Evolutionary conservation across 2,329 filamentous ascomycete species (phyloP), one percentile per base, ranked within the genome.

Genomic region (Aspergillus nomiae): DNA sequence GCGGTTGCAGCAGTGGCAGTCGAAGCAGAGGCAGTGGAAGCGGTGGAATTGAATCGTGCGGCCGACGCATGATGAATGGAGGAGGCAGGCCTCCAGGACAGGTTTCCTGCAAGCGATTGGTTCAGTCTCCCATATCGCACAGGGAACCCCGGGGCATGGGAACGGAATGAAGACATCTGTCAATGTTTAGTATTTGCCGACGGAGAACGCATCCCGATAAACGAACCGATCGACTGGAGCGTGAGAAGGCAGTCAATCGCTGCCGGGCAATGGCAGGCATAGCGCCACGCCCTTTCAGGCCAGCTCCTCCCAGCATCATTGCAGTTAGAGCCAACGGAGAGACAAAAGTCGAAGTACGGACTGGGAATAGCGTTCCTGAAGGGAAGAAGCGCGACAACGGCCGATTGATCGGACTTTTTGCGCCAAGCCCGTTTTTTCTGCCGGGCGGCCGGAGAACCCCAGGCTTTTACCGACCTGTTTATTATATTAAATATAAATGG

Each of bases 261-360:
- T 73, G 71, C 61, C 70, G 74, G 58, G 70, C 68, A 63, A 74
- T 59, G 51, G 77, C 78, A 67, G 82, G 74, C 67, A 80, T 77
- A 59, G 80, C 79, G 71, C 76, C 75, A 63, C 81, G 78, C 76
- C 79, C 82, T 65, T 81, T 77, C 60, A 87, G 70, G 68, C 84
- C 83, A 81, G 82, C 82, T 68, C 83, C 83, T 72, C 83, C 82
- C 73, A 88, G 78, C 86, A 88, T 88, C 69, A 71, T 74, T 59
- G 67, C 62, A 56, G 28, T 60, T 41, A 63, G 12, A 48, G 9
- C 21, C 14, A 65, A 54, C 57, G 55, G 58, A 59, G 63, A 56
- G 63, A 61, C 66, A 58, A 58, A 60, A 56, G 57, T 50, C 28
- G 50, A 21, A 62, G 24, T 24, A 60, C 19, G 38, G 12, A 51